A percentile compares a stretch with the other conserved stretches of the same genome.
These are phyloP conservation scores for Rhodosporidiobolus sp. DNA, from an alignment of 768 basidiomycete genomes.

Conservation along the genomic window DNA sequence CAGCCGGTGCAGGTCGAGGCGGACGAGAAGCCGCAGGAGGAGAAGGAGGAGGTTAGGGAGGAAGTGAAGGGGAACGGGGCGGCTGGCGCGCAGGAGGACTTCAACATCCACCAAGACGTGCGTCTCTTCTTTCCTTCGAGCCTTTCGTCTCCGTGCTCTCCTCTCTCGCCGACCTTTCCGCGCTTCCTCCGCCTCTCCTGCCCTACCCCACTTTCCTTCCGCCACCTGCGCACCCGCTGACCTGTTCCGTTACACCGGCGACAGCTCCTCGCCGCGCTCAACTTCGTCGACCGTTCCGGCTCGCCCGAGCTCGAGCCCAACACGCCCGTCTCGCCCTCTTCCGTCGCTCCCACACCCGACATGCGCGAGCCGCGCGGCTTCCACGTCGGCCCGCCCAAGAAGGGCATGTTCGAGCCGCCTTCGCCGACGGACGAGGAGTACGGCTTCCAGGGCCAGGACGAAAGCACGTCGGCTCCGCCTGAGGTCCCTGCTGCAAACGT, in stretches of 20 bases:
- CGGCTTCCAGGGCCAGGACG: neutral
- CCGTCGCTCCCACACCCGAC: constrained; percentile 17
- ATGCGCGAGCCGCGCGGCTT: constrained; percentile 2
- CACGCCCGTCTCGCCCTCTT: constrained; percentile 20
- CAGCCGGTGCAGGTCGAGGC: neutral
- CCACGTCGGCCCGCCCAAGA: constrained; percentile 29
- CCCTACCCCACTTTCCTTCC: no score
- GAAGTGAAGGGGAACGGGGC: neutral
- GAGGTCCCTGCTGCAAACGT: constrained; percentile 5
- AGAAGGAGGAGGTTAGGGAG: neutral
- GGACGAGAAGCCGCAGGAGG: neutral
- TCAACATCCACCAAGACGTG: constrained; percentile 35
- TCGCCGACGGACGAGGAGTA: constrained; percentile 18
- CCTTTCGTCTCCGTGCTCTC: neutral
- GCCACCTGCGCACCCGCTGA: neutral
- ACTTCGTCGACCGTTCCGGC: constrained; percentile 27
- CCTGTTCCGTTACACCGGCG: no score
- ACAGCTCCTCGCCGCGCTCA: constrained; percentile 37
- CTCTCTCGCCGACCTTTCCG: no score
- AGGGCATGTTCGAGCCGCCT: constrained; percentile 2
- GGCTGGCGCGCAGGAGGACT: constrained; percentile 2
- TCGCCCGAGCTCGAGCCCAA: constrained; percentile 6
- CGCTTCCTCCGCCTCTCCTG: no score
- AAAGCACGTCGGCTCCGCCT: neutral
- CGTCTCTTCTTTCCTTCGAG: neutral